Evolutionary conservation across 1,284 basidiomycete species (phyloP), one percentile per base, ranked within the genome.

Genomic region (Veloboletus limbatus): DNA sequence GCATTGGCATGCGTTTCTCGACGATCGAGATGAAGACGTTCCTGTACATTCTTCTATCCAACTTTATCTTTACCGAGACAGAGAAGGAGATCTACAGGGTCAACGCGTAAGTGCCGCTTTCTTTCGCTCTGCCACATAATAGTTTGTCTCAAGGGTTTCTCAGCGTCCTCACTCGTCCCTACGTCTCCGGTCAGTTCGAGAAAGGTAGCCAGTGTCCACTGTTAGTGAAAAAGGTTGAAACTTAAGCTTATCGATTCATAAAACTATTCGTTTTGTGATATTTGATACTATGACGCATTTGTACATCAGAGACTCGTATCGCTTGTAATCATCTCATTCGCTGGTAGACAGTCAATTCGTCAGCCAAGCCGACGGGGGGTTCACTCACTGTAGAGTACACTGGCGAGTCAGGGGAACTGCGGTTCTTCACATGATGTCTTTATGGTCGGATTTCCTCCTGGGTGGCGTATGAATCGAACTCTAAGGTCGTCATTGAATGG

Each of bases 21-120:
- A 70, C 88, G 60, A 84, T 89, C 47, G 86, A 90, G 67, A 84
- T 89, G 56, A 91, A 90, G 67, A 75, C 77, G 2, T 82, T 91
- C 58, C 59, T 89, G 11, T 88, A 79, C 56, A 75, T 82, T 35
- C 72, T 91, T 21, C 54, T 91, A 35, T 78, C 79, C 11, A 76
- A 77, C 55, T 91, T 88, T 54, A 70, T 66, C 4, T 90, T 89
- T 62, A 60, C 66, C 1, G 65, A 75, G 49, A 75, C 82, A 1
- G 73, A 71, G 9, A 74, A 77, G 28, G 75, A 75, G 53, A 77
- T 90, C 21, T 70, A 74, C 53, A 84, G 81, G 58, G 73, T 76
- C 6, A 89, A 89, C 58, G 81, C 85, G 87, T 89, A 70, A 59
- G 83, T 14, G n/a, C 10, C 24, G 1, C 16, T 8, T 21, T 37